Conservation (phyloP, 176 grass and related monocot species). For the Alloteropsis semialata region DNA sequence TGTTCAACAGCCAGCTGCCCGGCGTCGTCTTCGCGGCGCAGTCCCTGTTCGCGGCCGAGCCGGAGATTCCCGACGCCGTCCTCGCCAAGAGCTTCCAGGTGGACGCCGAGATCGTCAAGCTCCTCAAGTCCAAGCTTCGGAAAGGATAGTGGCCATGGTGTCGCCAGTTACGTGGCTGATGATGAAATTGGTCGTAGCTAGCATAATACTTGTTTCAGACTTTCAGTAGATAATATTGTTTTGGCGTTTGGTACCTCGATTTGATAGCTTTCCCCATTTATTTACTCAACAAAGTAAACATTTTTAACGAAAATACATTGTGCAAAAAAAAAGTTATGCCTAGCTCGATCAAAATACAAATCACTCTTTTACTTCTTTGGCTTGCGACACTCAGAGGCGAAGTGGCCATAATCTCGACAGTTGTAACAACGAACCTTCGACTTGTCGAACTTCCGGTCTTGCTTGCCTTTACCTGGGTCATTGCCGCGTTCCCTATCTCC, state of each 20-base stretch:
- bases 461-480: neutral
- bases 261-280: no score
- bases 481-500: neutral
- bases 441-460: neutral
- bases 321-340: neutral
- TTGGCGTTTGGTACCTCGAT: neutral
- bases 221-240: no score
- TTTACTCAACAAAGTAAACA: no score
- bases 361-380: neutral
- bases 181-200: no score
- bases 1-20: constrained; percentile 84
- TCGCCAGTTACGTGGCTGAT: neutral
- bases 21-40: constrained; percentile 48
- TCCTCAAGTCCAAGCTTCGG: constrained; percentile 61
- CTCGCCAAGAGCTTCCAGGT: constrained; percentile 72
- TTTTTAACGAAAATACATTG: neutral
- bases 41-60: constrained; percentile 42
- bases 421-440: neutral
- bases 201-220: no score
- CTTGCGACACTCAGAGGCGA: neutral
- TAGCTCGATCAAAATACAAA: neutral
- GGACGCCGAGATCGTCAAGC: constrained; percentile 39
- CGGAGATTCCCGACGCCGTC: constrained; percentile 61
- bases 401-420: neutral
- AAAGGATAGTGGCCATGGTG: neutral